Evolutionary conservation across 2,329 filamentous ascomycete species (phyloP).

Genomic region (Teratosphaeria viscida): DNA sequence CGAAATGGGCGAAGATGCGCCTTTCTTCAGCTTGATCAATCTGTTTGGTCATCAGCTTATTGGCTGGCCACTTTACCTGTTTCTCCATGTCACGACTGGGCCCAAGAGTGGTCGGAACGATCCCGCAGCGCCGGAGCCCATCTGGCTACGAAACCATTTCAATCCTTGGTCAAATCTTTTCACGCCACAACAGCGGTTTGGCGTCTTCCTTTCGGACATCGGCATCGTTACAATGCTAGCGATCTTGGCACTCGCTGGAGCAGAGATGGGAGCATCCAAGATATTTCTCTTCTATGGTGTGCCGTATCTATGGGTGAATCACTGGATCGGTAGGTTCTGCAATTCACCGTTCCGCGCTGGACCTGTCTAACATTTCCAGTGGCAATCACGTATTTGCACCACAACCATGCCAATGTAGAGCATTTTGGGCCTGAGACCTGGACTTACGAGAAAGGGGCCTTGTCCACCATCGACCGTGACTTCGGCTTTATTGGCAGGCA

Average conservation of each 20-base stretch:
- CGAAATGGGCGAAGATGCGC: slow-evolving; percentile 16
- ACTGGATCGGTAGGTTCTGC: slow-evolving; percentile 45
- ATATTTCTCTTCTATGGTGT: slow-evolving; percentile 43
- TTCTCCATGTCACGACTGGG: slow-evolving; percentile 9
- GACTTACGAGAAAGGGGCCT: slow-evolving; percentile 52
- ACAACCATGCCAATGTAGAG: slow-evolving; percentile 49
- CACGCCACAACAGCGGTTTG: slow-evolving; percentile 26
- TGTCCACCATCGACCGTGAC: slow-evolving; percentile 53
- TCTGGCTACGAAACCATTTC: slow-evolving; percentile 53
- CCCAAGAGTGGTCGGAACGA: neutral
- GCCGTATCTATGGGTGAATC: slow-evolving; percentile 59
- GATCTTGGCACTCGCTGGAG: slow-evolving; percentile 26
- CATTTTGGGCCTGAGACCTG: slow-evolving; percentile 50
- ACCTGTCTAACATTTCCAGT: neutral
- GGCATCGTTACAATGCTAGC: slow-evolving; percentile 44
- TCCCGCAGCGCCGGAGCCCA: slow-evolving; percentile 3
- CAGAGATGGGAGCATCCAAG: neutral
- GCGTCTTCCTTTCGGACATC: slow-evolving; percentile 49
- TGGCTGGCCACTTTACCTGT: slow-evolving; percentile 14
- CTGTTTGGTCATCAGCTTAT: slow-evolving; percentile 13
- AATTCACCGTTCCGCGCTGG: neutral
- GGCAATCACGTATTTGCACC: slow-evolving; percentile 66
- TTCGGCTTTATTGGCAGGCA: slow-evolving; percentile 53
- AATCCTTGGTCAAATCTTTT: slow-evolving; percentile 51
- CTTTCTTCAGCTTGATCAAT: slow-evolving; percentile 9